Evolutionary conservation across 129 eudicot species (phyloP).

Genomic region (Chrysanthemum lavandulifolium): DNA sequence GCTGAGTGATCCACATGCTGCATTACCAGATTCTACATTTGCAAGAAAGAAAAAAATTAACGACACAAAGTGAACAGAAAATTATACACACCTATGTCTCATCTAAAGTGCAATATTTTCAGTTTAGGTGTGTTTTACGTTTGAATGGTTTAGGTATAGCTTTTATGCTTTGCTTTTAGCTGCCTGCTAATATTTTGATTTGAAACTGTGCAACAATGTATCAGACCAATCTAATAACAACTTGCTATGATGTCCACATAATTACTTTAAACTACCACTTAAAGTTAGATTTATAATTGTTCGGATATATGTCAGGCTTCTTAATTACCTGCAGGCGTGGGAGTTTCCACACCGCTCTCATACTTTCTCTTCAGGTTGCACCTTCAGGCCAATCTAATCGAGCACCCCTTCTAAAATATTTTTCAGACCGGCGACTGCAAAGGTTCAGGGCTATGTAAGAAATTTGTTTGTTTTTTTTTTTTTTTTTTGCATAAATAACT

Average conservation of each 20-base stretch:
- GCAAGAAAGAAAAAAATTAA: neutral
- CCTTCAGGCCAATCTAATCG: slow-evolving; percentile 97
- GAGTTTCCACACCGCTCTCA: slow-evolving; percentile 86
- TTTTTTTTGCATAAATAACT: neutral
- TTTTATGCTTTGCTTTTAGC: too few species aligned
- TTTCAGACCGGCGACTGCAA: slow-evolving; percentile 82
- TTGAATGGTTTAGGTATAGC: too few species aligned
- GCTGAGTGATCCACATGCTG: slow-evolving; percentile 94
- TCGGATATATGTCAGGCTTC: neutral
- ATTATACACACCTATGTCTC: neutral
- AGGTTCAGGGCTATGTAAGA: slow-evolving; percentile 14
- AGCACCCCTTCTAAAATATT: slow-evolving; percentile 72
- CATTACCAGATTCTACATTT: slow-evolving; percentile 72
- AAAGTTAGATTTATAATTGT: too few species aligned
- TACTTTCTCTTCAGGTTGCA: slow-evolving; percentile 92
- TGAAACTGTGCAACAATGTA: too few species aligned
- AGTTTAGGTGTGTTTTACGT: too few species aligned
- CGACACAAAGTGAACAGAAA: too few species aligned
- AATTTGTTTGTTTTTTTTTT: too few species aligned
- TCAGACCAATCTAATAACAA: too few species aligned
- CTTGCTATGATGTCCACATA: too few species aligned
- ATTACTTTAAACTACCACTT: too few species aligned
- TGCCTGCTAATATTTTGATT: too few species aligned
- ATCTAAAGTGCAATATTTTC: neutral
- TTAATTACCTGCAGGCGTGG: slow-evolving; percentile 84